phyloP scores from a whole-genome alignment of 75 land plant species.

The Selaginella moellendorffii region DNA sequence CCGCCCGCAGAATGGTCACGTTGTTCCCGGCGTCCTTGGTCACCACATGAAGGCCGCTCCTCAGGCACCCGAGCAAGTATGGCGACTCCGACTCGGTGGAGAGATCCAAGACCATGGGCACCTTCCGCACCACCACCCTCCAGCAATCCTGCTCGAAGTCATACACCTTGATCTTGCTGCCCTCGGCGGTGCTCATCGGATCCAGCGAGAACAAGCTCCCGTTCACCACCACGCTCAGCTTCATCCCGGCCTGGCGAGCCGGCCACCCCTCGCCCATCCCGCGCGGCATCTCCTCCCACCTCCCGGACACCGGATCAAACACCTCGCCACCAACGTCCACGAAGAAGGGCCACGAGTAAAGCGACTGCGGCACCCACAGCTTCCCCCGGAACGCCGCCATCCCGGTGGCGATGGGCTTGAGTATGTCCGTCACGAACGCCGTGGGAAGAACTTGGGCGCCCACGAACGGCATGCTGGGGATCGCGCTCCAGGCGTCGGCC shows the following conservation, averaged over 20 bases:
- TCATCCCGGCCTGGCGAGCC: constrained; percentile 84
- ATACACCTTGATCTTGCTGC: constrained; percentile 71
- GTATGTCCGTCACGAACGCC: constrained; percentile 69
- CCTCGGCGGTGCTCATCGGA: constrained; percentile 68
- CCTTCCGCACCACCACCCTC: constrained; percentile 61
- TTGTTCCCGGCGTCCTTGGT: constrained; percentile 45
- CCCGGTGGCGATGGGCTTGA: constrained; percentile 98
- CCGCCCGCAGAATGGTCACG: constrained; percentile 54
- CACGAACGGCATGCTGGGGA: constrained; percentile 84
- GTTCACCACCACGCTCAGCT: constrained; percentile 73
- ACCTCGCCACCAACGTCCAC: constrained; percentile 74
- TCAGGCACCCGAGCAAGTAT: constrained; percentile 73
- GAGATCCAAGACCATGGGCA: constrained; percentile 50
- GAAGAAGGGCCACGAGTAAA: constrained; percentile 98
- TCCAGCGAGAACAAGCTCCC: constrained; percentile 83
- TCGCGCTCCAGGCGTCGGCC: constrained; percentile 47
- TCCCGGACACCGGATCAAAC: constrained; percentile 55
- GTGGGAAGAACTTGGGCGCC: constrained; percentile 66
- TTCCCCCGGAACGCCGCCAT: constrained; percentile 67
- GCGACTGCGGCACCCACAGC: constrained; percentile 83
- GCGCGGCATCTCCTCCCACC: constrained; percentile 81
- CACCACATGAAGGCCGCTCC: constrained; percentile 68
- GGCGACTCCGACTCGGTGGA: constrained; percentile 70
- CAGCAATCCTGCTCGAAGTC: constrained; percentile 69
- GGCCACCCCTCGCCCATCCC: constrained; percentile 99